phyloP scores from a whole-genome alignment of 257 asterid species.

The Jasminum sambac region DNA sequence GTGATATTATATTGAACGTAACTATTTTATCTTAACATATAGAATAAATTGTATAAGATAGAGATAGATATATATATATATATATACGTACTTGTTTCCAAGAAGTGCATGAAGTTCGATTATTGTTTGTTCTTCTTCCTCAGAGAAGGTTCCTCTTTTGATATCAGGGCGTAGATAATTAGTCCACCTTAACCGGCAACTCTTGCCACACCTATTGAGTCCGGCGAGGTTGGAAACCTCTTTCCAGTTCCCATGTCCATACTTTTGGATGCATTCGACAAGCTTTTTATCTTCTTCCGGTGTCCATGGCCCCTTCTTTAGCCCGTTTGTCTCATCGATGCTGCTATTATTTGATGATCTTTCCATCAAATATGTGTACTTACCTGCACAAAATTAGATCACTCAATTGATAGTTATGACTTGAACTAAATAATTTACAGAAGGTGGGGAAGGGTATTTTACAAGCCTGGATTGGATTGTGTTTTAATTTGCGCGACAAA shows the following conservation, averaged over 20 bases:
- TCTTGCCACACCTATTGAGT: conserved; percentile 45
- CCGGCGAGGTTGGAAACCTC: conserved; percentile 35
- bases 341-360: neutral
- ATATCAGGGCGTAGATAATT: conserved; percentile 47
- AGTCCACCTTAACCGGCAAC: conserved; percentile 45
- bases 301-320: conserved; percentile 46
- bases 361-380: conserved; percentile 3
- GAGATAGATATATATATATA: too few relatives aligned
- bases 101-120: conserved; percentile 38
- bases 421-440: neutral
- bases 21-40: neutral
- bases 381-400: neutral
- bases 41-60: neutral
- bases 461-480: neutral
- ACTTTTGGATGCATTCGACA: conserved; percentile 33
- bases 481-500: too few relatives aligned
- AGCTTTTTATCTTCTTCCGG: conserved; percentile 43
- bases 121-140: conserved; percentile 32
- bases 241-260: conserved; percentile 43
- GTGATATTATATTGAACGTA: neutral
- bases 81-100: conserved; percentile 37
- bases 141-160: conserved; percentile 39
- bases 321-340: conserved; percentile 9
- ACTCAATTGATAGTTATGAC: neutral
- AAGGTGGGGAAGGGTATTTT: neutral